Base-by-base conservation (phyloP, 2,329 filamentous ascomycete species). In the Fusarium anguioides region DNA sequence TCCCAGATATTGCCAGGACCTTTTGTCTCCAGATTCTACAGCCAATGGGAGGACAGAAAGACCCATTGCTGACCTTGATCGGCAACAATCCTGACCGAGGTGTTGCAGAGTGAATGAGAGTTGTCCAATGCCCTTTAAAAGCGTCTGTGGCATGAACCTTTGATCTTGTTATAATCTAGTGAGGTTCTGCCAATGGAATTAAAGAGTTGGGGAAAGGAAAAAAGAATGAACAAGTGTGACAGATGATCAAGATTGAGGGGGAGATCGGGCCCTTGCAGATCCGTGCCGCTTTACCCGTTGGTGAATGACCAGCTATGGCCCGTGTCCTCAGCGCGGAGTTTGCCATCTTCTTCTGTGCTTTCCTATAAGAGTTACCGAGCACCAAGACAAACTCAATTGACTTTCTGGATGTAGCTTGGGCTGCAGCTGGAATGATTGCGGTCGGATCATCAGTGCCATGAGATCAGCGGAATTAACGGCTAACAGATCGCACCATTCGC, bases 1-100 rank as follows among this genome's bases (percentile, higher is more conserved):
- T 55, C 20, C 41, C 39, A 52, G 37, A 60, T 45, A 68, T 65
- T 56, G 59, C 27, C 48, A 72, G 69, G 69, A 60, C 55, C 41
- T 57, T 60, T 55, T 64, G 39, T 60, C 45, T 29, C 63, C 37
- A 54, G 56, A 56, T 52, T 45, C 31, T 20, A 7, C 57, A 45
- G 39, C 69, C 69, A 71, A 72, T 71, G n/a, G 33, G 42, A 18
- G 17, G 6, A 11, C 56, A 8, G n/a, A 40, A 11, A 23, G 20
- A 35, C 15, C 29, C 54, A 23, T 54, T 14, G 45, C 14, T n/a
- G 27, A 29, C 47, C 26, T 37, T 27, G 66, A 71, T 71, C 63
- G 60, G 56, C 58, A 54, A 52, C 60, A 62, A 61, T 64, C 66
- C 21, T 33, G 17, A 55, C 36, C 8, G 20, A 60, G 11, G 46